Base-by-base conservation (phyloP, 441 rosid genomes). In the Corymbia calophylla region DNA sequence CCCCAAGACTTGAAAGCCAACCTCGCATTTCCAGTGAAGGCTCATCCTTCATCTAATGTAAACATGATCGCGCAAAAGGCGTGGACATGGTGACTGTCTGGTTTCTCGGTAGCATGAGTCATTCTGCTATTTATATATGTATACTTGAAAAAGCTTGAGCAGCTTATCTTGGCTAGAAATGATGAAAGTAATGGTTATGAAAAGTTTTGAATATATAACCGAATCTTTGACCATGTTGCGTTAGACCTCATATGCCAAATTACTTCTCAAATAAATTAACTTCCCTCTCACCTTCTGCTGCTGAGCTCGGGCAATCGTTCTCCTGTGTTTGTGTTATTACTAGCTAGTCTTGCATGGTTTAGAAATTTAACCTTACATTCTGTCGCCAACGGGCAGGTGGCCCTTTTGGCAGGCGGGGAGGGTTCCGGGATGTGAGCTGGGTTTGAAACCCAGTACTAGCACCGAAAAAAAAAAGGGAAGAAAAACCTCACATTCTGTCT, bases 1-100 rank as follows among this genome's bases (percentile, higher is more conserved):
- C 98, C 62, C 95, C 97, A 27, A 95, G 93, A 92, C 91, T 94
- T n/a, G 93, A 93, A 58, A 92, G 81, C 70, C 91, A 11, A 54
- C 90, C 44, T 70, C 92, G 80, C 92, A 73, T 82, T 91, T 92
- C 82, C 87, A 90, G 10, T 89, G 91, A 90, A 77, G 84, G 51
- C 84, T 77, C 51, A 23, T 77, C 84, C 84, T 77, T 23, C 70
- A 27, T 73, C 25, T 39, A 73, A 17, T 82, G 44, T 16, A 62
- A 31, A 49, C 87, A 85, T 82, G 77, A 39, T 64, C 48, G 12
- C 27, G 48, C 70, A 17, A 51, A 25, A 23, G 84, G 51, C 18
- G 51, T 13, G 51, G 84, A 44, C 18, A 6, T 73, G 51, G 51
- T 23, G 84, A 23, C n/a, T 16, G 1, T n/a, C 84, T 44, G 84